Conservation (phyloP, 352 stramenopile species). For the Blastocystis sp. region DNA sequence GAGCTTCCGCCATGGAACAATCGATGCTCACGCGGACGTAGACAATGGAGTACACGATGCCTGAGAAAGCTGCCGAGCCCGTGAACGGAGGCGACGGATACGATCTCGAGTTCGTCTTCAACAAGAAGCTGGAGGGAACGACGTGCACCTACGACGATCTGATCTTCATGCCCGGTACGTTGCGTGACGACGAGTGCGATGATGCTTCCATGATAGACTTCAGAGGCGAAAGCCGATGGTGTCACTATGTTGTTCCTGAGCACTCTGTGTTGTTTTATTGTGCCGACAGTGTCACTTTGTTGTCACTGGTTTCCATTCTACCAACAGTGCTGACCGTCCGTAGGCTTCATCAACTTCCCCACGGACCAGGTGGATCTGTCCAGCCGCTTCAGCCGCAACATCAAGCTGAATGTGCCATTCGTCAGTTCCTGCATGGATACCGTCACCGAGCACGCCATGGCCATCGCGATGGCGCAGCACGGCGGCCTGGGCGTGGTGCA, state of each 20-base stretch:
- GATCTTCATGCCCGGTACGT: slow-evolving; percentile 77
- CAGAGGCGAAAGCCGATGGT: slow-evolving; percentile 27
- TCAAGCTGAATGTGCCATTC: slow-evolving; percentile 83
- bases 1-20: no score
- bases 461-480: slow-evolving; percentile 97
- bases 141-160: slow-evolving; percentile 80
- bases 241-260: background rate
- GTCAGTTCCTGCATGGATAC: slow-evolving; percentile 96
- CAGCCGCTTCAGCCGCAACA: slow-evolving; percentile 85
- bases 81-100: slow-evolving; percentile 64
- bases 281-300: background rate
- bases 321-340: slow-evolving; percentile 63
- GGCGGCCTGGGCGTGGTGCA: slow-evolving; percentile 99
- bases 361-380: slow-evolving; percentile 90
- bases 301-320: background rate
- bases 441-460: slow-evolving; percentile 98
- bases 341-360: slow-evolving; percentile 88
- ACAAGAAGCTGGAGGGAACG: slow-evolving; percentile 27
- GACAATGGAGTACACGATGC: slow-evolving; percentile 67
- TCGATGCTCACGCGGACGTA: background rate
- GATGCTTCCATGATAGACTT: slow-evolving; percentile 65
- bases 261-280: background rate
- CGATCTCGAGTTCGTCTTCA: slow-evolving; percentile 53
- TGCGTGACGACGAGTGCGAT: background rate
- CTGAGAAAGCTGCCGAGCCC: slow-evolving; percentile 57